Percentiles rank a stretch among this genome's conserved stretches.
Evolutionary conservation across 768 basidiomycete species (phyloP).

Genomic region (Pluteus cervinus): DNA sequence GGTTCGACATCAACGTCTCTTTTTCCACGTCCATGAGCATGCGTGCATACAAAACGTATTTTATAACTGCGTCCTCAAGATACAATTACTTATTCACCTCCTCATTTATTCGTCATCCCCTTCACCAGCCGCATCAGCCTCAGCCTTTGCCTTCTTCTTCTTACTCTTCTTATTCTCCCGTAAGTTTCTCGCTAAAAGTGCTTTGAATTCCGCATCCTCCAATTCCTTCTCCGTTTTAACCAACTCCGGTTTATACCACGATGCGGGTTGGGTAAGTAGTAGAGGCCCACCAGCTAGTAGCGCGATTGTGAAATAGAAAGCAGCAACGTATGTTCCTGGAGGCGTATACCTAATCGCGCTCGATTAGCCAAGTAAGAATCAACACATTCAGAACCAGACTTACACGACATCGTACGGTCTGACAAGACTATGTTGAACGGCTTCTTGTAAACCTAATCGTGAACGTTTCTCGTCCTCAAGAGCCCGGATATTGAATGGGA

Average conservation of each 20-base stretch:
- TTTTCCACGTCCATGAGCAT: no score
- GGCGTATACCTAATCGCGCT: conserved; percentile 63
- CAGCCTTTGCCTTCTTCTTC: conserved; percentile 69
- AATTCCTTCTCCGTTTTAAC: conserved; percentile 87
- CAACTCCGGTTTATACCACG: conserved; percentile 92
- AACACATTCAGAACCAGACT: conserved; percentile 23
- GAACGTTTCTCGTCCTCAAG: conserved; percentile 96
- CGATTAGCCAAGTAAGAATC: not conserved
- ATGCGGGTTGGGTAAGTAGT: conserved; percentile 80
- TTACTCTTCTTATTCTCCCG: conserved; percentile 90
- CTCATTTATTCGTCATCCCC: no score
- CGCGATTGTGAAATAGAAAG: conserved; percentile 96
- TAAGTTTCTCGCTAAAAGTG: conserved; percentile 68
- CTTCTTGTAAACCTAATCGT: conserved; percentile 92
- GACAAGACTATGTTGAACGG: conserved; percentile 88
- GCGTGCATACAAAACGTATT: no score
- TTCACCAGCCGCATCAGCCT: conserved; percentile 37
- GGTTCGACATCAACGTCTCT: no score
- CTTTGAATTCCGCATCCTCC: conserved; percentile 82
- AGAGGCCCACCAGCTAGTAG: conserved; percentile 85
- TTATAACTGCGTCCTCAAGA: no score
- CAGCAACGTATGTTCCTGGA: conserved; percentile 79
- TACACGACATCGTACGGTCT: conserved; percentile 94
- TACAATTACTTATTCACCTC: conserved; percentile 2
- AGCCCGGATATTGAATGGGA: conserved; percentile 94